phyloP scores from a whole-genome alignment of 192 early-diverging fungal genomes.

The Linnemannia elongata region DNA sequence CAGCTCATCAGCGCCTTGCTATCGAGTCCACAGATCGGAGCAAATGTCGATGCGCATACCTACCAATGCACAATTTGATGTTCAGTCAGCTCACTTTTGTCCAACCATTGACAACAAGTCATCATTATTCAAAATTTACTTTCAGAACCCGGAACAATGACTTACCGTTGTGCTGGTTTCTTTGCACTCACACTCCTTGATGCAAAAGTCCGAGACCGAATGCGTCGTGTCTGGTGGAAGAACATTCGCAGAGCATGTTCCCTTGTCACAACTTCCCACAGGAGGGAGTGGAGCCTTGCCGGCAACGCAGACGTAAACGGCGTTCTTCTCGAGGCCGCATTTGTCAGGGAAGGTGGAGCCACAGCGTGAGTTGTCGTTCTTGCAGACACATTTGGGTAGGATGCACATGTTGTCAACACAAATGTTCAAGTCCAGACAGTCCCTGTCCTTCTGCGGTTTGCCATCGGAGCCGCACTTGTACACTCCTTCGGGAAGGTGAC shows the following conservation, averaged over 20 bases:
- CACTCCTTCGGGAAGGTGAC: too few relatives aligned
- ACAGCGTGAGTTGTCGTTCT: neutral
- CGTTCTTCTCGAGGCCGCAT: neutral
- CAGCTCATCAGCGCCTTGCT: neutral
- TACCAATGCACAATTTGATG: neutral
- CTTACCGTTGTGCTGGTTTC: neutral
- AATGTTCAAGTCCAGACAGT: too few relatives aligned
- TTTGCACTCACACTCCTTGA: neutral
- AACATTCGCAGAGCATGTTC: neutral
- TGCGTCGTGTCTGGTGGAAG: neutral
- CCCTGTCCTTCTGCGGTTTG: too few relatives aligned
- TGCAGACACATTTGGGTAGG: neutral
- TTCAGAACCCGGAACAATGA: neutral
- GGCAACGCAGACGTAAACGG: neutral
- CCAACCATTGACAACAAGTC: neutral
- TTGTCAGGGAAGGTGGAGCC: neutral
- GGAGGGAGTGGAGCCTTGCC: neutral
- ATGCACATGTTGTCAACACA: too few relatives aligned
- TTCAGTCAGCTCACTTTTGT: neutral
- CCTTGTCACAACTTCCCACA: neutral
- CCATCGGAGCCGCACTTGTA: too few relatives aligned
- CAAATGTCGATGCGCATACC: conserved; percentile 6
- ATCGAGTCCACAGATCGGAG: neutral
- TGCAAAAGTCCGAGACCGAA: neutral
- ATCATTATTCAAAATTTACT: neutral